These are phyloP conservation scores for Calocera viscosa DNA, from an alignment of 768 basidiomycete genomes.

Conservation along the genomic window DNA sequence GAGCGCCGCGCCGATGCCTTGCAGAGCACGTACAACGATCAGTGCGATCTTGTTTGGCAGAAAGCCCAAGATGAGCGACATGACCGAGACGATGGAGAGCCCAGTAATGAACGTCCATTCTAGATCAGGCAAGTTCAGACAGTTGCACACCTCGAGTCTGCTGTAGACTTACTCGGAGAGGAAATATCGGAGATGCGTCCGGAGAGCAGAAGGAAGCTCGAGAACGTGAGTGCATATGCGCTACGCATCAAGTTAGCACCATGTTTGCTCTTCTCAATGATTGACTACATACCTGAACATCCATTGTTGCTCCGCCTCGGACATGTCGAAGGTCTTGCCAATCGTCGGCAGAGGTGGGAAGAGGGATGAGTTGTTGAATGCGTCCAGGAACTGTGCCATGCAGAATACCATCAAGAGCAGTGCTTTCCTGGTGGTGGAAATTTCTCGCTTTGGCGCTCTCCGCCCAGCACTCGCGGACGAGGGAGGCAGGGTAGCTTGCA, in stretches of 20 bases:
- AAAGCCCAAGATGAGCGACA: constrained; percentile 2
- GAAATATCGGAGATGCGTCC: constrained; percentile 12
- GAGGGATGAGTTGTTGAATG: constrained; percentile 33
- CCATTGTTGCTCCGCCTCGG: not conserved
- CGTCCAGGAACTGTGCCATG: constrained; percentile 35
- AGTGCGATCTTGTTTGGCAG: constrained; percentile 1
- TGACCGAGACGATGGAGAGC: not conserved
- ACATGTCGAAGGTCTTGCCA: constrained; percentile 10
- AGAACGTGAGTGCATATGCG: constrained; percentile 35
- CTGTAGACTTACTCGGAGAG: not conserved
- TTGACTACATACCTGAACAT: not conserved
- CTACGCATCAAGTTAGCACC: constrained; percentile 22
- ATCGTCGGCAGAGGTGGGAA: constrained; percentile 33
- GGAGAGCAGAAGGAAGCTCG: constrained; percentile 32
- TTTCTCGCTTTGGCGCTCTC: not conserved
- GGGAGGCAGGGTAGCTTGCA: too few relatives aligned
- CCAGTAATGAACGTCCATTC: constrained; percentile 8
- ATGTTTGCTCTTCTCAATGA: constrained; percentile 9
- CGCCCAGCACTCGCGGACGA: not conserved
- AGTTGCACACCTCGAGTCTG: not conserved
- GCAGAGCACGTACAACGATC: constrained; percentile 8
- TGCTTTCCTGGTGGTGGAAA: constrained; percentile 22
- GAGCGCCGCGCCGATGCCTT: constrained; percentile 33
- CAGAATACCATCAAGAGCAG: constrained; percentile 32
- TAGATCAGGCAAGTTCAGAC: not conserved